Evolutionary conservation across 1,284 basidiomycete genomes (phyloP), one percentile per base, ranked within the genome.

Genomic region (Golubevia sp.): DNA sequence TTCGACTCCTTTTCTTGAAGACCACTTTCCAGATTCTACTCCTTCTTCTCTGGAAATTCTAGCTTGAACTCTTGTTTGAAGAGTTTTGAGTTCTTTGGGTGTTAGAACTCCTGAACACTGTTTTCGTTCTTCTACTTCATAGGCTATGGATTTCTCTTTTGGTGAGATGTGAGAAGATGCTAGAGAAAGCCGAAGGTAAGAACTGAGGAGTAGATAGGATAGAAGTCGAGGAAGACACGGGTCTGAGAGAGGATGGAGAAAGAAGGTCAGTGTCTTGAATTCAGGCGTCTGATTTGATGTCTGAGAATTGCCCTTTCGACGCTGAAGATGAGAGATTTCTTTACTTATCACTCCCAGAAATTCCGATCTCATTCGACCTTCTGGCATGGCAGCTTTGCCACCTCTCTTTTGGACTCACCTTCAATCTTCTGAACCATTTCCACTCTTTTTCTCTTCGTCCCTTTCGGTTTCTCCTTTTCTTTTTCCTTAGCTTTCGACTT

Each of bases 91-190:
- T 25, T 73, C 64, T 49, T 83, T 82, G 13, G 79, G 73, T 7
- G 73, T 79, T 8, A 73, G 73, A 15, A 83, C 66, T 20, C 73
- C 72, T 23, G 67, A 69, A 21, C 63, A 25, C 11, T 67, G 48
- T 7, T 62, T 62, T 15, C 66, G 58, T 53, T 67, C 52, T 25
- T 66, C 61, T 25, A 56, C 57, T 56, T 80, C 77, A 56, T 78
- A 76, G 20, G 79, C 66, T 55, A 83, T 73, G 56, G 69, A 63
- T 24, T 78, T 76, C 55, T 83, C 80, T 21, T 71, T 69, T 4
- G 74, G 71, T 7, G 76, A 77, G 5, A 76, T 71, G 56, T 79
- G 73, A 62, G 76, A 68, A 25, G 71, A 65, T 2, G 68, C 62
- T n/a, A 71, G 67, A 26, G 72, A 75, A 2, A 77, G 79, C 15